phyloP scores from a whole-genome alignment of 305 asterid genomes.

The Coffea humblotiana region DNA sequence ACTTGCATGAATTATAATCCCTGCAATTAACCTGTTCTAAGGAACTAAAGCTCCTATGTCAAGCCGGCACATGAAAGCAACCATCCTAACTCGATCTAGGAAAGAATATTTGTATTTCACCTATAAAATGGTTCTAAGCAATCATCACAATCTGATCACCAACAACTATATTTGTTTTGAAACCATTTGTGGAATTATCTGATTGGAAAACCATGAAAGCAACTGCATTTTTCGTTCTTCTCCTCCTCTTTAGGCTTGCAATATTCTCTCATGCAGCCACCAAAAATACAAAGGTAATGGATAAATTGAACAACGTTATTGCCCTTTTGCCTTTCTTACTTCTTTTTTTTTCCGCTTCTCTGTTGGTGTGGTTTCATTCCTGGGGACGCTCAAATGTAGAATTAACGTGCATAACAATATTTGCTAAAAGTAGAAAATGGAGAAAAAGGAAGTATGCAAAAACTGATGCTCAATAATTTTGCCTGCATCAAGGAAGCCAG shows the following conservation, averaged over 20 bases:
- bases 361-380: not conserved
- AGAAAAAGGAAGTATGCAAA: no score
- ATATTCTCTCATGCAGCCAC: not conserved
- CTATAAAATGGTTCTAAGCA: conserved; percentile 1
- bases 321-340: not conserved
- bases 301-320: not conserved
- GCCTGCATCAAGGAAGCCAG: no score
- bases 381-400: not conserved
- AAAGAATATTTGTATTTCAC: not conserved
- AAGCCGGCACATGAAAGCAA: not conserved
- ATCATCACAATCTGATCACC: not conserved
- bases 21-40: not conserved
- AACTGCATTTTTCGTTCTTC: not conserved
- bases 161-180: not conserved
- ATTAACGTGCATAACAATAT: no score
- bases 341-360: not conserved
- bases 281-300: conserved; percentile 10
- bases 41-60: no score
- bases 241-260: not conserved
- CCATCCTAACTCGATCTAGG: not conserved
- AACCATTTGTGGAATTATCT: not conserved
- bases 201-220: not conserved
- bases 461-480: no score
- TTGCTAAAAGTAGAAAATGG: no score
- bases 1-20: not conserved